A percentile compares a stretch with the other conserved stretches of the same genome.
Conservation (phyloP, 106 monocot species). For the Cymbidium sinense region DNA sequence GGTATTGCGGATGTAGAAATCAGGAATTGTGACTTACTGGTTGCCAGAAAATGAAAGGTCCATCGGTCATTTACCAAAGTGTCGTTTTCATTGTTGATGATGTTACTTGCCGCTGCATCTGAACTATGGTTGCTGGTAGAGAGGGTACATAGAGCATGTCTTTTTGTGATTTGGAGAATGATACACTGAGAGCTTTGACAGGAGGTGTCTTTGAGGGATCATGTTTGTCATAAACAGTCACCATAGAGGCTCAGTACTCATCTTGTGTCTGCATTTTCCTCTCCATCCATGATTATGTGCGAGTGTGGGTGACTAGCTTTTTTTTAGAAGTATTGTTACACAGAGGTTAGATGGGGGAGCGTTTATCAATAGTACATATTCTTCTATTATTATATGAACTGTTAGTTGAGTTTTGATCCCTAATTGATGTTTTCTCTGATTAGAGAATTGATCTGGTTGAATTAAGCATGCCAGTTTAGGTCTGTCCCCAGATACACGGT, state of each 20-base stretch:
- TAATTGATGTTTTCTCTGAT: neutral
- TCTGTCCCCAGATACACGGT: neutral
- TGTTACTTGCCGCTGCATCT: neutral
- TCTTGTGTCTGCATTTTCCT: neutral
- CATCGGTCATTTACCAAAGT: neutral
- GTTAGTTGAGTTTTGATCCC: neutral
- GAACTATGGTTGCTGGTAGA: neutral
- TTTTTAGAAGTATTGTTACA: neutral
- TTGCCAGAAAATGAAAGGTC: neutral
- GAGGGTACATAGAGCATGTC: neutral
- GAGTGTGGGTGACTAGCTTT: neutral
- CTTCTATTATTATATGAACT: neutral
- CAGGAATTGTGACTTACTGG: neutral
- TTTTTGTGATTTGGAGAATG: neutral
- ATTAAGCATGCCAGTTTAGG: neutral
- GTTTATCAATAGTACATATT: neutral
- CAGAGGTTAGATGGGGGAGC: neutral
- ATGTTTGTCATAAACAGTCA: neutral
- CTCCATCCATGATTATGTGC: neutral
- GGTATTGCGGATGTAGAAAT: neutral
- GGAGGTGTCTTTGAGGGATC: neutral
- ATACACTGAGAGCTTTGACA: neutral
- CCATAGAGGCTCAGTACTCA: too few relatives aligned
- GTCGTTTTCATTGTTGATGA: neutral
- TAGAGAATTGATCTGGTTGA: neutral